These are phyloP conservation scores for Clohesyomyces aquaticus DNA, from an alignment of 495 filamentous ascomycete genomes.

Conservation along the genomic window DNA sequence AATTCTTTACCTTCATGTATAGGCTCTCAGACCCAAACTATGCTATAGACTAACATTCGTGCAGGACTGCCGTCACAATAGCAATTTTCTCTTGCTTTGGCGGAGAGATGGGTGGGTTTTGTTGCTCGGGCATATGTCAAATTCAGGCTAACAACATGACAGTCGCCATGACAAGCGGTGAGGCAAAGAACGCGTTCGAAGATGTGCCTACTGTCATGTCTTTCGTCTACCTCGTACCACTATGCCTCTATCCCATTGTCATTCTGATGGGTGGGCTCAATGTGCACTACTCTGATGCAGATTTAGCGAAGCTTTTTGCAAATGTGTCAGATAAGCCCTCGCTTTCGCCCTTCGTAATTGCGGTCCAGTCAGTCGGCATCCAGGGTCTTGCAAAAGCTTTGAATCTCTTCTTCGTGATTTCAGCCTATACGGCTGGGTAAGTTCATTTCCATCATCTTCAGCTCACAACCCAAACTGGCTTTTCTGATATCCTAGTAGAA, in stretches of 20 bases:
- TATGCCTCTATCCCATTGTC: constrained; percentile 15
- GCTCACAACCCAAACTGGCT: not conserved
- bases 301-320: constrained; percentile 9
- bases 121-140: too few species aligned
- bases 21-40: not conserved
- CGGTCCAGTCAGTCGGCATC: constrained; percentile 10
- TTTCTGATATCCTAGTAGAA: constrained; percentile 4
- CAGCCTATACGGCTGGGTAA: constrained; percentile 28
- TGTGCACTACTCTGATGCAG: constrained; percentile 20
- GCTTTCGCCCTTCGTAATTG: constrained; percentile 23
- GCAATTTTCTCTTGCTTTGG: constrained; percentile 30
- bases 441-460: not conserved
- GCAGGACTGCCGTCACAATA: constrained; percentile 19
- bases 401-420: constrained; percentile 28
- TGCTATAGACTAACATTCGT: not conserved
- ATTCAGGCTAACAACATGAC: too few species aligned
- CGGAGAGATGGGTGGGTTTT: too few species aligned
- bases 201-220: constrained; percentile 28
- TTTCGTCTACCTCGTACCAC: constrained; percentile 26
- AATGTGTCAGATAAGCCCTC: not conserved
- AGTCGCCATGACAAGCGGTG: constrained; percentile 26
- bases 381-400: constrained; percentile 9
- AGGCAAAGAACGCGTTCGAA: constrained; percentile 21
- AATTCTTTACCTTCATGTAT: constrained; percentile 26
- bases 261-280: constrained; percentile 13